Evolutionary conservation across 2,329 filamentous ascomycete genomes (phyloP), one percentile per base, ranked within the genome.

Genomic region (Emydomyces testavorans): DNA sequence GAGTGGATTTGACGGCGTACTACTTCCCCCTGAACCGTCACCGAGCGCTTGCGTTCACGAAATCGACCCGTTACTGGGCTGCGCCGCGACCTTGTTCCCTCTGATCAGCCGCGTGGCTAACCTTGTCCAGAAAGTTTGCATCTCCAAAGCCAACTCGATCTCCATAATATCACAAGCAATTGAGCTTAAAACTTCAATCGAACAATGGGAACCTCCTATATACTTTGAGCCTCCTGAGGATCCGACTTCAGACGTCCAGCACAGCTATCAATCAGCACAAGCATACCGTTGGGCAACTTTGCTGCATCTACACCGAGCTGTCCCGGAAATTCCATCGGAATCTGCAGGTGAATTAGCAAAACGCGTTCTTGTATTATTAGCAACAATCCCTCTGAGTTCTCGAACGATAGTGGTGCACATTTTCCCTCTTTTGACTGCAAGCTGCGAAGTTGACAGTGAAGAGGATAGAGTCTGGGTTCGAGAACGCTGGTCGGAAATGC

Each of bases 11-110:
- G 66, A 69, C 35, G 65, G 72, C 4, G 55, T 73, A 15, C 50
- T 50, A 41, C 67, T 61, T 8, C 60, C 16, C 56, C 59, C n/a
- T 8, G 57, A 60, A 18, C 64, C 66, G 24, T 61, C 66, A 20
- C 67, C 71, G 4, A 66, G 58, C 46, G 65, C 61, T 59, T 65
- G 60, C 51, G 68, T 77, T 48, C 66, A 75, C 18, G 71, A 79
- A 50, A 71, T 85, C n/a, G 82, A 85, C 61, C 80, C 81, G 3
- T 62, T 85, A 24, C 81, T 85, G 78, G 82, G 82, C 8, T 82
- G 79, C 56, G 81, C 81, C 5, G 69, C 72, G 26, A 80, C 78
- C 0, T 69, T 85, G 0, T 85, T 85, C 56, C 82, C 81, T 1
- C 65, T 83, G 1, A 82, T 85, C 51, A 78, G 80, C 8, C 73